phyloP scores from a whole-genome alignment of 441 rosid genomes.

The Dalechampia spathulata region DNA sequence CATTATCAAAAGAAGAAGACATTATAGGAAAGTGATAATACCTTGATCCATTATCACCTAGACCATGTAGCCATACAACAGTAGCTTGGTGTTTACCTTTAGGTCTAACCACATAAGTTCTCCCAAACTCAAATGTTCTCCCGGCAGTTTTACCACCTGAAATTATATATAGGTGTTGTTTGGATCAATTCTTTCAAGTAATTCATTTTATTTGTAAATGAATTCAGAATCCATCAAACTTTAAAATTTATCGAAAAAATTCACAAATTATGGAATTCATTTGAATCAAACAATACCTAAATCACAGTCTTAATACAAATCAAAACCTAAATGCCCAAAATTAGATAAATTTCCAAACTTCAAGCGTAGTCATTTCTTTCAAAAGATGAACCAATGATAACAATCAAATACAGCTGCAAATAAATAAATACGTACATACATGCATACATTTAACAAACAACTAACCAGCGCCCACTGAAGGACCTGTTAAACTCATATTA shows the following conservation, averaged over 20 bases:
- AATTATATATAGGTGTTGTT: too few relatives aligned
- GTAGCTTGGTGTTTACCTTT: constrained; percentile 93
- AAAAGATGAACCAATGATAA: too few relatives aligned
- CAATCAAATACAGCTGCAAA: too few relatives aligned
- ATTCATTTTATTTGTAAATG: too few relatives aligned
- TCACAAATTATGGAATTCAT: too few relatives aligned
- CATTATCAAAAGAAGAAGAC: background rate
- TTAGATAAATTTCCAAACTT: too few relatives aligned
- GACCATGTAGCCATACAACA: constrained; percentile 94
- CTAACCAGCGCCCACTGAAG: constrained; percentile 59
- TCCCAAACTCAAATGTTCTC: constrained; percentile 74
- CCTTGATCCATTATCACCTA: constrained; percentile 93
- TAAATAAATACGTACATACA: background rate
- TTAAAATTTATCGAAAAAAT: too few relatives aligned
- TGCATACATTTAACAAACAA: constrained; percentile 1
- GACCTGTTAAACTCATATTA: constrained; percentile 62
- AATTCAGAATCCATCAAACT: too few relatives aligned
- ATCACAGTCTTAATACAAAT: too few relatives aligned
- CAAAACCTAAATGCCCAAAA: background rate
- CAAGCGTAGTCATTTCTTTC: too few relatives aligned
- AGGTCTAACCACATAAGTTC: constrained; percentile 87
- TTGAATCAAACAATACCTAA: too few relatives aligned
- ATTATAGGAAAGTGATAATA: constrained; percentile 18
- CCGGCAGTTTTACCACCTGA: constrained; percentile 45
- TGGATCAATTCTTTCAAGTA: too few relatives aligned